Evolutionary conservation across 106 monocot species (phyloP), one percentile per base, ranked within the genome.

Genomic region (Amphibolis antarctica): DNA sequence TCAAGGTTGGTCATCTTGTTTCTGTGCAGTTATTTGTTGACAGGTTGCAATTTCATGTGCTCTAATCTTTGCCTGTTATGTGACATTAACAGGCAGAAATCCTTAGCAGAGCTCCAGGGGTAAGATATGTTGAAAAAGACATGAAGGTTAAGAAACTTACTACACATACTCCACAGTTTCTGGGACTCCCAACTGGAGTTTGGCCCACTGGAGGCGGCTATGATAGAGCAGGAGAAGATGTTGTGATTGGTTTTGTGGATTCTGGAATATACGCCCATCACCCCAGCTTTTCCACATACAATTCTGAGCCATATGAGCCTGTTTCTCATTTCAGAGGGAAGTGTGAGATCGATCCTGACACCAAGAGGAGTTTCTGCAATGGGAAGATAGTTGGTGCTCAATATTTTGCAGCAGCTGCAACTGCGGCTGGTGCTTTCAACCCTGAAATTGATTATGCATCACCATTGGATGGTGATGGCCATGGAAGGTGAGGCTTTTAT

Each of bases 351-450:
- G 86, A 89, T 84, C 77, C 78, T 21, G 75, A 76, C 42, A 84
- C 80, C 19, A 73, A 65, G 49, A 81, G 61, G 69, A 74, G 60
- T 51, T 86, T 86, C 50, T 96, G 94, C 54, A 96, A 96, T 64
- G 94, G 94, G 25, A 96, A 96, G 76, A 86, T 96, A 69, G 67
- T 96, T 74, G 94, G 94, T 22, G 94, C 94, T 10, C 94, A 96
- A 72, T 86, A 96, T 82, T 96, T 96, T 76, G 94, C 94, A 53
- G 81, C 78, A 76, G 94, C 89, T 64, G 94, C 89, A 51, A 89
- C 86, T 66, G 94, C 94, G 15, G 94, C 89, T 19, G 94, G 94
- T 15, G 84, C 81, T 21, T 89, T 96, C 67, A 96, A 89, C 71
- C 82, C 89, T 46, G 72, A 70, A 30, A 57, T 86, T 74, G 89